Evolutionary conservation across 1,284 basidiomycete genomes (phyloP).

Genomic region (Austropuccinia psidii): DNA sequence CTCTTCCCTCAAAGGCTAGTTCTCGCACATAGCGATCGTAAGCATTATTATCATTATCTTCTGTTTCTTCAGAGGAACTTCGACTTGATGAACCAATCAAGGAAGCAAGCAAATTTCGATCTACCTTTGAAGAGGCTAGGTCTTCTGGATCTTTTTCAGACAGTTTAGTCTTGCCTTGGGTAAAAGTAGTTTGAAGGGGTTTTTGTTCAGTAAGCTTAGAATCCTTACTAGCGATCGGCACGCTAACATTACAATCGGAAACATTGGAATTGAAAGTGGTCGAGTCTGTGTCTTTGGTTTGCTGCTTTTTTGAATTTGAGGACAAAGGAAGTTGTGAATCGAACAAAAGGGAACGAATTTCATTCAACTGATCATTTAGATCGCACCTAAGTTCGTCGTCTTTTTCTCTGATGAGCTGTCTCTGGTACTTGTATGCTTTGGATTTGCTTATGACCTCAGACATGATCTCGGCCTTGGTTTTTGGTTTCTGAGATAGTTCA

Average conservation of each 20-base stretch:
- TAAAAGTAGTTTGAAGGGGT: slow-evolving; percentile 38
- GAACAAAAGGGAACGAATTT: slow-evolving; percentile 60
- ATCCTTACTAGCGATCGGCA: slow-evolving; percentile 52
- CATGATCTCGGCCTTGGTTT: slow-evolving; percentile 94
- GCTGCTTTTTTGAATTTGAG: slow-evolving; percentile 37
- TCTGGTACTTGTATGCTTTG: slow-evolving; percentile 82
- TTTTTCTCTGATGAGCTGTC: slow-evolving; percentile 77
- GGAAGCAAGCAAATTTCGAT: slow-evolving; percentile 42
- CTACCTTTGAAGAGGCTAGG: slow-evolving; percentile 39
- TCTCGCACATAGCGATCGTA: slow-evolving; percentile 90
- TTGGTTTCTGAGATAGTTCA: slow-evolving; percentile 57
- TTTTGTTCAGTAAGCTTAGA: background rate
- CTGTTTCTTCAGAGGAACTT: slow-evolving; percentile 2
- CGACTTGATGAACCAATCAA: slow-evolving; percentile 40
- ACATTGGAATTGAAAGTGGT: background rate
- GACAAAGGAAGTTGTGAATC: slow-evolving; percentile 49
- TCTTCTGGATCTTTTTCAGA: background rate
- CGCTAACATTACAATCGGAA: slow-evolving; percentile 34
- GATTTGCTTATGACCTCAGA: slow-evolving; percentile 95
- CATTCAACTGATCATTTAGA: slow-evolving; percentile 79
- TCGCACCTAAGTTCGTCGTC: slow-evolving; percentile 79
- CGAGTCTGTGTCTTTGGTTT: background rate
- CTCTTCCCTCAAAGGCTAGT: slow-evolving; percentile 84
- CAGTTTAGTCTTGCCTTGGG: slow-evolving; percentile 35
- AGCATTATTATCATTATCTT: slow-evolving; percentile 40